A percentile compares a stretch with the other conserved stretches of the same genome.
phyloP scores from a whole-genome alignment of 78 protist genomes.

The Cavenderia fasciculata region DNA sequence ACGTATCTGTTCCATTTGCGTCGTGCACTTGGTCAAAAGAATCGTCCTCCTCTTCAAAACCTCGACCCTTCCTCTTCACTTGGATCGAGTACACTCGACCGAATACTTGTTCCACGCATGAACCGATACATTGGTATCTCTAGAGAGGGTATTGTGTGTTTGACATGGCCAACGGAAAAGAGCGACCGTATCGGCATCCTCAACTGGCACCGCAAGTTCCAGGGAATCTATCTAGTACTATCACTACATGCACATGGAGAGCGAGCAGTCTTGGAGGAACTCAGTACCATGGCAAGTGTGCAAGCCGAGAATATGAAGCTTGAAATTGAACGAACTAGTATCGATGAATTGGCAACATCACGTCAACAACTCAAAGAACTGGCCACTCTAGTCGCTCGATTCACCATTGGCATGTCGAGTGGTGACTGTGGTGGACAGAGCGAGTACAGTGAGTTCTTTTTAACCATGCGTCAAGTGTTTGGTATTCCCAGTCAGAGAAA shows the following conservation, averaged over 20 bases:
- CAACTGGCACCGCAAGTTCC: slow-evolving; percentile 58
- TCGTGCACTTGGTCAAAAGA: slow-evolving; percentile 57
- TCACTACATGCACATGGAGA: slow-evolving; percentile 32
- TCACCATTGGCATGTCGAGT: slow-evolving; percentile 24
- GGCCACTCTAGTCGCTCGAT: slow-evolving; percentile 22
- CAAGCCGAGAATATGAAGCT: slow-evolving; percentile 26
- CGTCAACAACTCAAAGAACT: slow-evolving; percentile 10
- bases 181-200: not conserved
- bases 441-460: slow-evolving; percentile 39
- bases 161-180: not conserved
- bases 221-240: slow-evolving; percentile 34
- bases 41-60: slow-evolving; percentile 37
- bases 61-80: not conserved
- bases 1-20: slow-evolving; percentile 39
- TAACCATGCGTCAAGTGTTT: slow-evolving; percentile 14
- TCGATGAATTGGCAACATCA: slow-evolving; percentile 17
- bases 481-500: slow-evolving; percentile 39
- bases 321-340: not conserved
- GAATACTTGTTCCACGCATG: slow-evolving; percentile 15
- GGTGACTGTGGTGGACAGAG: slow-evolving; percentile 49
- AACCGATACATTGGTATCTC: slow-evolving; percentile 52
- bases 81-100: not conserved
- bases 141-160: slow-evolving; percentile 28
- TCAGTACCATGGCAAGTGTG: slow-evolving; percentile 30
- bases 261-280: slow-evolving; percentile 27